Base-by-base conservation (phyloP, 106 monocot genomes). In the Acorus calamus region DNA sequence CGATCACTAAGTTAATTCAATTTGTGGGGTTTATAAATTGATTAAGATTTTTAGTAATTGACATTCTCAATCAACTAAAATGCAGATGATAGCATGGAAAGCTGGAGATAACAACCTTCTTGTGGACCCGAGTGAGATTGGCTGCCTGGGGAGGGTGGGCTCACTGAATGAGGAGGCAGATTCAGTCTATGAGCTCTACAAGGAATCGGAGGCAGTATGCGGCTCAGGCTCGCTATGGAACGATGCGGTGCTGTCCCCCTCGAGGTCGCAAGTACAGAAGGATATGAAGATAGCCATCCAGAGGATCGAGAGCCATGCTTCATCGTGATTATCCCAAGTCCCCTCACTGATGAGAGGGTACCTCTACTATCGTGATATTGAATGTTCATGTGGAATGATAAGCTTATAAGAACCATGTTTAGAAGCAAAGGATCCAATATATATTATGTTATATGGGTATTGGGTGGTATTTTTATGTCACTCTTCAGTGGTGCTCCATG, bases 61-160 rank as follows among this genome's bases (percentile, higher is more conserved):
- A 28, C 28, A 28, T 28, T 28, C 28, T 28, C 28, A 28, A 28
- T 28, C 14, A 8, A 5, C 10, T 7, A 3, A 6, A 0, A 60
- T 55, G 64, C 89, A 89, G 93, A 56, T 93, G 6, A 86, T 93
- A 59, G 93, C 65, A 10, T 86, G 93, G 89, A 93, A 93, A 66
- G 86, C 86, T 10, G 83, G 80, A 0, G 68, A 52, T 44, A 86
- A 77, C 73, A 70, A 49, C 62, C 46, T 93, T 61, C 79, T 93
- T 12, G 80, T 86, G 11, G 86, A 89, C 7, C 80, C 83, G 0
- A 55, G 46, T 4, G 83, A 89, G 67, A 74, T 86, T 52, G 50
- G 12, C 0, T 81, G 83, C 67, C 55, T 93, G 11, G 63, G 79
- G 45, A 79, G 59, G 60, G 72, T 89, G 53, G 69, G 61, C 28